Evolutionary conservation across 257 asterid species (phyloP).

Genomic region (Plantago major): DNA sequence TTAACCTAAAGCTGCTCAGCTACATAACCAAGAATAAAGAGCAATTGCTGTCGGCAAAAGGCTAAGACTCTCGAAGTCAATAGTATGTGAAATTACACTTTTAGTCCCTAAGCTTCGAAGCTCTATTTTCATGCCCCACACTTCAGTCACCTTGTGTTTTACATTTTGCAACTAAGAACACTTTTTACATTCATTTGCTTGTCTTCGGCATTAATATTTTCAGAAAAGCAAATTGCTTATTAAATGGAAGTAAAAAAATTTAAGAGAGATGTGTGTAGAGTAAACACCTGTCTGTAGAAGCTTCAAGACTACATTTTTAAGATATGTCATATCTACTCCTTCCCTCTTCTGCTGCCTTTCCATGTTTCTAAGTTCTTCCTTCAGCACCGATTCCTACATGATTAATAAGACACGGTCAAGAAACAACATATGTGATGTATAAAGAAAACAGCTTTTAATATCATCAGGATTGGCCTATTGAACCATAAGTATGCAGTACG

Average conservation of each 20-base stretch:
- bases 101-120: background rate
- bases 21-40: background rate
- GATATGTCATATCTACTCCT: slow-evolving; percentile 98
- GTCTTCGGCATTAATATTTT: no score
- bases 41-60: no score
- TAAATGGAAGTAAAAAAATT: background rate
- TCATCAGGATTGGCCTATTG: no score
- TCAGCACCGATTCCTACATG: slow-evolving; percentile 71
- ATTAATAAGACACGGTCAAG: slow-evolving; percentile 17
- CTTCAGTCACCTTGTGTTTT: background rate
- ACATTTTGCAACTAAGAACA: no score
- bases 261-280: slow-evolving; percentile 20
- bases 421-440: no score
- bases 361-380: slow-evolving; percentile 91
- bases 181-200: no score
- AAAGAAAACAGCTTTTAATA: no score
- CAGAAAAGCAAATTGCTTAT: no score
- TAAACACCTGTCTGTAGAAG: slow-evolving; percentile 87
- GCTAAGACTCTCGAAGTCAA: no score
- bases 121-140: background rate
- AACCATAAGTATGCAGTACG: no score
- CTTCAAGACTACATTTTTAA: slow-evolving; percentile 83
- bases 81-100: background rate
- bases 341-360: slow-evolving; percentile 93
- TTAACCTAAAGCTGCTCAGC: background rate